Percentiles rank a stretch among this genome's conserved stretches.
Evolutionary conservation across 1,284 basidiomycete genomes (phyloP).

Genomic region (Tilletiaria anomala): DNA sequence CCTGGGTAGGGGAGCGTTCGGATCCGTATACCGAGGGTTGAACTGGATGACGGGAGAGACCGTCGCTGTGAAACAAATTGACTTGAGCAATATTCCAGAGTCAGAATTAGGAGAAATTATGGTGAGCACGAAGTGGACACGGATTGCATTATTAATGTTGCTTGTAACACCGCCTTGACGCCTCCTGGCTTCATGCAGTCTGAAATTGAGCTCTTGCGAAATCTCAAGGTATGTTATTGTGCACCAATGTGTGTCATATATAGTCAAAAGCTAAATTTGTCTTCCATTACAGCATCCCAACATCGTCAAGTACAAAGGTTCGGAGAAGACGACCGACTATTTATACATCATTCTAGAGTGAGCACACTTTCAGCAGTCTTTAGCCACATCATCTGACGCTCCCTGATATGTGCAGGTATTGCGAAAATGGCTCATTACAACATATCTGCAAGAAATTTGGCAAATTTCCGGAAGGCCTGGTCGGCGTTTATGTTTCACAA

Average conservation of each 20-base stretch:
- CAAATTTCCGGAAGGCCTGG: slow-evolving; percentile 90
- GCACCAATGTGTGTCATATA: no score
- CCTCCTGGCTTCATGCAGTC: slow-evolving; percentile 57
- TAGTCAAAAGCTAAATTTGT: no score
- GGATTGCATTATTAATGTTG: no score
- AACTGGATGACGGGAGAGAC: slow-evolving; percentile 75
- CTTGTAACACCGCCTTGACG: no score
- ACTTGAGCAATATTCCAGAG: slow-evolving; percentile 79
- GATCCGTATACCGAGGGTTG: slow-evolving; percentile 79
- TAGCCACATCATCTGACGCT: neutral
- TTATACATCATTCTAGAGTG: slow-evolving; percentile 92
- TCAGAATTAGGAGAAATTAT: slow-evolving; percentile 89
- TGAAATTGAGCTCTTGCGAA: slow-evolving; percentile 94
- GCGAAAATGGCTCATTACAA: slow-evolving; percentile 92
- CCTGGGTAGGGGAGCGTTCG: slow-evolving; percentile 83
- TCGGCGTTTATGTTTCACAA: slow-evolving; percentile 90
- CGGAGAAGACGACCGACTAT: slow-evolving; percentile 82
- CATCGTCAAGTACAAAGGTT: slow-evolving; percentile 97
- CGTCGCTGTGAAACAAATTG: slow-evolving; percentile 40
- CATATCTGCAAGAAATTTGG: slow-evolving; percentile 92
- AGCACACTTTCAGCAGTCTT: slow-evolving; percentile 14
- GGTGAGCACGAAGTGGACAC: no score
- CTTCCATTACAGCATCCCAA: slow-evolving; percentile 49
- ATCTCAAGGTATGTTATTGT: slow-evolving; percentile 57
- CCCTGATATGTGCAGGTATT: slow-evolving; percentile 51